Conservation (phyloP, 352 stramenopile genomes). For the Phytophthora hibernalis region DNA sequence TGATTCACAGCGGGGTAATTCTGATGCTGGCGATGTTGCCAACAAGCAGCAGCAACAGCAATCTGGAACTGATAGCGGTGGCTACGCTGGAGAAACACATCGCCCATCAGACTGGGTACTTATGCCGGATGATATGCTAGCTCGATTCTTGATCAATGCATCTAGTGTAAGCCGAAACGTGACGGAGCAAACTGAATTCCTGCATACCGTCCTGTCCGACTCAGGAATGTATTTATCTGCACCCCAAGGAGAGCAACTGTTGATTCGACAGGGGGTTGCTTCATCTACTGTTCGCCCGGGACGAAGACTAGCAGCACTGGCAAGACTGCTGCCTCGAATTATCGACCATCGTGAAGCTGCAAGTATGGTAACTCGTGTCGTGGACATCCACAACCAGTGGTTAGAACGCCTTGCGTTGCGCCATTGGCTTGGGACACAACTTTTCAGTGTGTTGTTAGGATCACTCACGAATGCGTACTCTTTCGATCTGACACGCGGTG, state of each 20-base stretch:
- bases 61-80: not conserved
- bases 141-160: conserved; percentile 50
- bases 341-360: conserved; percentile 60
- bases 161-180: conserved; percentile 55
- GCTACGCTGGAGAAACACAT: conserved; percentile 6
- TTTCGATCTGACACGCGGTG: conserved; percentile 52
- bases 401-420: conserved; percentile 64
- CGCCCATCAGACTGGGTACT: conserved; percentile 7
- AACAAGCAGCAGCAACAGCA: not conserved
- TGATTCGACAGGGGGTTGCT: conserved; percentile 55
- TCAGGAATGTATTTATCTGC: conserved; percentile 76
- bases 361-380: conserved; percentile 47
- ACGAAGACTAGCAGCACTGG: conserved; percentile 41
- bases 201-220: conserved; percentile 56
- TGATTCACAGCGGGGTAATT: conserved; percentile 27
- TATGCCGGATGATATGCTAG: conserved; percentile 48
- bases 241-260: conserved; percentile 64
- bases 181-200: conserved; percentile 65
- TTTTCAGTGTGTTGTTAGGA: conserved; percentile 69
- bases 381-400: conserved; percentile 57
- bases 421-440: conserved; percentile 54
- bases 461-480: conserved; percentile 74
- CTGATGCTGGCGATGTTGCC: not conserved
- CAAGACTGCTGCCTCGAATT: conserved; percentile 71
- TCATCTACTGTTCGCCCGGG: conserved; percentile 20